Conservation (phyloP, 441 rosid genomes). For the Corymbia citriodora region DNA sequence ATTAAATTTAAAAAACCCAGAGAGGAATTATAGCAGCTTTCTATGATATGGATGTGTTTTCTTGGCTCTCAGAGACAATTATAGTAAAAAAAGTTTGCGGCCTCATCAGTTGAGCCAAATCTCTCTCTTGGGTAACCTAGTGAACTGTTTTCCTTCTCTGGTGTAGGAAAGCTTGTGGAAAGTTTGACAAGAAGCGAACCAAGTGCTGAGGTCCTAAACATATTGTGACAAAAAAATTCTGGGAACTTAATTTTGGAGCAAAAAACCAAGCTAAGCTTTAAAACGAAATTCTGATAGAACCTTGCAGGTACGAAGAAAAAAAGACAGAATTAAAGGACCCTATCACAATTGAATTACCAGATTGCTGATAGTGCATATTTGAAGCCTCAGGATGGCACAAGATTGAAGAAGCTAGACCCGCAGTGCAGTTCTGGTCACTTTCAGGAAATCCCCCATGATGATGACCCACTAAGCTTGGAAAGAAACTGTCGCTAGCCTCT, state of each 20-base stretch:
- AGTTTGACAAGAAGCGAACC: not conserved
- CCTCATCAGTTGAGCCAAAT: not conserved
- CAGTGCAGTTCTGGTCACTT: slow-evolving; percentile 28
- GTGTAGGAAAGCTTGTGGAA: not conserved
- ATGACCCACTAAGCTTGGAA: slow-evolving; percentile 25
- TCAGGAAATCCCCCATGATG: slow-evolving; percentile 65
- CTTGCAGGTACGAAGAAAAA: not conserved
- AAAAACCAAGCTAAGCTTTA: not conserved
- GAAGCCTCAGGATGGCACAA: slow-evolving; percentile 52
- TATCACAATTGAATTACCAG: slow-evolving; percentile 38
- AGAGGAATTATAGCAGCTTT: not conserved
- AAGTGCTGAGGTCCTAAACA: not conserved
- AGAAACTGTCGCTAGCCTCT: slow-evolving; percentile 43
- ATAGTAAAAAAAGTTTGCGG: not conserved
- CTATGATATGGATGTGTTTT: not conserved
- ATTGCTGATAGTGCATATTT: slow-evolving; percentile 51
- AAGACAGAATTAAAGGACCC: not conserved
- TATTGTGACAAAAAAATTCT: not conserved
- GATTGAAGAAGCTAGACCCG: slow-evolving; percentile 40
- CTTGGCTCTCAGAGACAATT: not conserved
- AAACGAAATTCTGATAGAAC: not conserved
- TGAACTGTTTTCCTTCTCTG: not conserved
- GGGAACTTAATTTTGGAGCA: not conserved
- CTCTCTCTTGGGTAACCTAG: not conserved
- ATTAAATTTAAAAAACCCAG: not conserved